Evolutionary conservation across 305 asterid species (phyloP), one percentile per base, ranked within the genome.

Genomic region (Nicotiana rustica): DNA sequence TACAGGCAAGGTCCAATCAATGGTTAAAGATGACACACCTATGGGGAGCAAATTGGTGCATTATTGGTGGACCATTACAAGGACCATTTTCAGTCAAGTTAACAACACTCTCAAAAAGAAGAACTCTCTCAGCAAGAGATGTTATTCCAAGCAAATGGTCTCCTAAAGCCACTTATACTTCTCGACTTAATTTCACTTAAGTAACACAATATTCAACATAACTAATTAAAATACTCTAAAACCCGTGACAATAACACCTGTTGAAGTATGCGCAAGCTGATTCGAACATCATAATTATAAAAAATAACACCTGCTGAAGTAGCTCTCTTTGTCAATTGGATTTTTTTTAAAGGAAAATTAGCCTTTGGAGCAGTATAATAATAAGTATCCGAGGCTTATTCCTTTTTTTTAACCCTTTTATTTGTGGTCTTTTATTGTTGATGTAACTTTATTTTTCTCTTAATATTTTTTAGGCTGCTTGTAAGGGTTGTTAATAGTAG

Each of bases 1-100:
- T 77, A 21, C 68, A 96, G 99, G 91, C 87, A 36, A 89, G 82
- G 64, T 93, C 98, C 18, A 88, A 65, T 5, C 84, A 87, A 55
- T 96, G 99, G 99, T 90, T 96, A 14, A 88, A 90, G 59, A 96
- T 96, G 99, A 86, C 90, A 0, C 99, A 96, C 57, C 25, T 96
- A 78, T 96, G 98, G 99, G 99, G 99, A 19, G 99, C 99, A 29
- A 94, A 87, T 83, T 96, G 99, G 99, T 86, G 89, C 80, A 91
- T 96, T 29, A 75, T 52, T 52, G 80, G 80, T 49, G 98, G 98
- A 15, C 97, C 97, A 29, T 87, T 96, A 31, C 71, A 65, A 55
- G 99, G 99, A 33, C 99, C 99, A 41, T 93, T 96, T 88, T 96
- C 99, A 25, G 91, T 96, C 0, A 90, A 87, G 85, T 83, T 96